Evolutionary conservation across 78 protist genomes (phyloP).

Genomic region (Dictyostelium firmibasis): DNA sequence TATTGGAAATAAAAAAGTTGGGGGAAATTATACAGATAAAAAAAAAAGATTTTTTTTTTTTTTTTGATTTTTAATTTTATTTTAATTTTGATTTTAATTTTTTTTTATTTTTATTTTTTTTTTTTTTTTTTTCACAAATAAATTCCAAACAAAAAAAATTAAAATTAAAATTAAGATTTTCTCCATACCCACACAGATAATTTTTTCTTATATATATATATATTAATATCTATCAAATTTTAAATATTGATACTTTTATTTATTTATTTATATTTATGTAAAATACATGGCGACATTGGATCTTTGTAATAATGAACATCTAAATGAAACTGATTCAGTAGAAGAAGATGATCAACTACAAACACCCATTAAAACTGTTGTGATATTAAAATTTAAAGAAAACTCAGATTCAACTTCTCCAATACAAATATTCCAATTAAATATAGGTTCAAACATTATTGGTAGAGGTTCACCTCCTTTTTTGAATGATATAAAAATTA

Average conservation of each 20-base stretch:
- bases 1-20: too few relatives aligned
- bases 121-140: too few relatives aligned
- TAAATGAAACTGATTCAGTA: not conserved
- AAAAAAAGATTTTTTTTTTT: too few relatives aligned
- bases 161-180: not conserved
- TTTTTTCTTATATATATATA: too few relatives aligned
- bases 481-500: constrained; percentile 13
- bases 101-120: too few relatives aligned
- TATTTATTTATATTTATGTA: not conserved
- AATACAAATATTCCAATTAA: not conserved
- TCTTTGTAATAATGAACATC: not conserved
- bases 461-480: constrained; percentile 52
- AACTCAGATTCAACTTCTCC: not conserved
- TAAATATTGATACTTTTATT: too few relatives aligned
- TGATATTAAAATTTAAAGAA: not conserved
- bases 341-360: not conserved
- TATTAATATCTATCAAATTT: too few relatives aligned
- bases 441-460: constrained; percentile 24
- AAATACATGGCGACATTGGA: not conserved
- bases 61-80: too few relatives aligned
- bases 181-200: too few relatives aligned
- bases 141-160: not conserved
- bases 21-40: too few relatives aligned
- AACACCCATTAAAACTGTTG: not conserved
- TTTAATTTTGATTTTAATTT: too few relatives aligned